Percentiles rank a stretch among this genome's conserved stretches.
phyloP scores from a whole-genome alignment of 208 protist species.

The Vickermania spadyakhi region DNA sequence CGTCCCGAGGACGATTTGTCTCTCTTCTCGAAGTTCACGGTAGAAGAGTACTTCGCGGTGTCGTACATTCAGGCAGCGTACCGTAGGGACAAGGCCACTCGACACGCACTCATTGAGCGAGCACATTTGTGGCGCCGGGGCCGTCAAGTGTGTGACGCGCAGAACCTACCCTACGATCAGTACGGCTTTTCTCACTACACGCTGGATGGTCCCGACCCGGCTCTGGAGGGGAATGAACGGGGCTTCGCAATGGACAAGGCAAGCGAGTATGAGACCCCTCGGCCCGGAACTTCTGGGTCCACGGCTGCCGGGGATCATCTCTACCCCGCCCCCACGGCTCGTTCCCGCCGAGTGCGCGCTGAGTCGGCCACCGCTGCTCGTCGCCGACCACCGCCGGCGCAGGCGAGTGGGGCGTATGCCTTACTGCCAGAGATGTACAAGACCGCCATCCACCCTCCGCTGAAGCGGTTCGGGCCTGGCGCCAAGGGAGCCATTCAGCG shows the following conservation, averaged over 20 bases:
- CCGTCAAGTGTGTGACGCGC: constrained; percentile 44
- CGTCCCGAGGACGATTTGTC: neutral
- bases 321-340: neutral
- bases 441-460: constrained; percentile 47
- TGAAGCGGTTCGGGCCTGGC: constrained; percentile 71
- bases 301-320: neutral
- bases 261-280: neutral
- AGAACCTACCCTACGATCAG: constrained; percentile 34
- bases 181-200: constrained; percentile 55
- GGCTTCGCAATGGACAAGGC: constrained; percentile 39
- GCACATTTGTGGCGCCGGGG: constrained; percentile 51
- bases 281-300: neutral
- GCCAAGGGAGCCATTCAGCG: constrained; percentile 64
- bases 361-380: neutral
- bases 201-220: constrained; percentile 46
- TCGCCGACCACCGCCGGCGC: neutral
- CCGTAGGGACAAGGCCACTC: constrained; percentile 58
- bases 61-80: constrained; percentile 78
- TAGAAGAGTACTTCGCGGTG: constrained; percentile 74
- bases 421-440: constrained; percentile 63
- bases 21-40: constrained; percentile 15
- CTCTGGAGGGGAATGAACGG: constrained; percentile 31
- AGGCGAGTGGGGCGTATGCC: constrained; percentile 11
- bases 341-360: neutral
- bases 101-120: constrained; percentile 30